Base-by-base conservation (phyloP, 352 stramenopile species). In the Aphanomyces cochlioides region DNA sequence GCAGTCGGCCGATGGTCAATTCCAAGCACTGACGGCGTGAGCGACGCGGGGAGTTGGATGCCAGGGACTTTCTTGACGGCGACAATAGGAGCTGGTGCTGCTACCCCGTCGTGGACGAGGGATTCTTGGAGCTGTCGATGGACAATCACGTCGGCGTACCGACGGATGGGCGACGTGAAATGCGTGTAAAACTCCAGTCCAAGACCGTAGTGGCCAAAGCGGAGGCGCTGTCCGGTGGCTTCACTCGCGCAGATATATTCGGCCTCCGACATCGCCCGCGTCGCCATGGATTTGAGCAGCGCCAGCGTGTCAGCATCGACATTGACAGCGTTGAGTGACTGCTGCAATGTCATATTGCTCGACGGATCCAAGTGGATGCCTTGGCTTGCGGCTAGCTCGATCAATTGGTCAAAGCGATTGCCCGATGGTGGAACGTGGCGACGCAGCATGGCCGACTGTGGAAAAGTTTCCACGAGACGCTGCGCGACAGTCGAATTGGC, bases 191-290 rank as follows among this genome's bases (percentile, higher is more conserved):
- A 89, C 66, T 94, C 80, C 17, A 97, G 70, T 2, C 89, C 90
- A 19, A 97, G 79, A 19, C 89, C 90, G 67, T 97, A 97, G 74
- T 97, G 88, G 5, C 81, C 84, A 68, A 94, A 92, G 38, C 71
- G 58, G 60, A 88, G 73, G 10, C 66, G 64, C n/a, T 50, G 47
- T n/a, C 74, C 40, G n/a, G 75, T 77, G 15, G 77, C 82, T 19
- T 84, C 79, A 45, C 77, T 88, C 6, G 90, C 90, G 34, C 85
- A 97, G 39, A 98, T 79, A 72, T 98, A 98, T 75, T 96, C 87
- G 19, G 93, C 93, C 71, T 98, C 90, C n/a, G 90, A 95, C 93
- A 98, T 98, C 15, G 95, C 90, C 47, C 93, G 86, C 36, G 95
- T 92, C 1, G 92, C 90, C 34, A 98, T 79, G n/a, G 91, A 97